Percentiles rank a stretch among this genome's conserved stretches.
Evolutionary conservation across 768 basidiomycete species (phyloP).

Genomic region (Phlebiopsis gigantea): DNA sequence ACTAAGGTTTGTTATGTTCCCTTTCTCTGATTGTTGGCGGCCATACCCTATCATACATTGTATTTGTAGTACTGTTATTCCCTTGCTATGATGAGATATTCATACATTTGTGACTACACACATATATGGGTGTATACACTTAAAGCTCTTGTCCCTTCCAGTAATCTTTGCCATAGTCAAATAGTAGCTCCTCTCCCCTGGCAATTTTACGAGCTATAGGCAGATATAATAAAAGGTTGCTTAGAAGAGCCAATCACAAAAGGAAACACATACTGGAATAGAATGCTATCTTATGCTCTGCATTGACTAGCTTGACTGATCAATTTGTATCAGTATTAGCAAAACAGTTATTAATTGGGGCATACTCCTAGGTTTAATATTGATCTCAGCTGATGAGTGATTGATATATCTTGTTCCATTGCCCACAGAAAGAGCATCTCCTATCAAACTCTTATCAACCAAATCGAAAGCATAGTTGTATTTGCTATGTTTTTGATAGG

Average conservation of each 20-base stretch:
- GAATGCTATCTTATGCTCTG: not conserved
- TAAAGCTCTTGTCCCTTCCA: not conserved
- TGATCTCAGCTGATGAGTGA: not conserved
- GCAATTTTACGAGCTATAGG: not conserved
- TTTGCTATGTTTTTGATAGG: not conserved
- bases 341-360: not conserved
- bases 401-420: slow-evolving; percentile 2
- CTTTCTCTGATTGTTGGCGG: not conserved
- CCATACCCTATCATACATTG: not conserved
- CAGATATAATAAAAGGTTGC: not conserved
- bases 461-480: not conserved
- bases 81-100: not conserved
- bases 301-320: not conserved
- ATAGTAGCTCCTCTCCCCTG: not conserved
- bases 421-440: not conserved
- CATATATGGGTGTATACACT: no score
- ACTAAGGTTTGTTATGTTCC: not conserved
- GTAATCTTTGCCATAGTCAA: not conserved
- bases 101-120: not conserved
- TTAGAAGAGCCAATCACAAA: not conserved
- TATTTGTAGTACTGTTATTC: not conserved
- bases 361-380: not conserved
- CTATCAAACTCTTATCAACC: not conserved
- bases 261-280: not conserved
- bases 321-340: not conserved